These are phyloP conservation scores for Hortiboletus flavorubellus DNA, from an alignment of 768 basidiomycete species.

Conservation along the genomic window DNA sequence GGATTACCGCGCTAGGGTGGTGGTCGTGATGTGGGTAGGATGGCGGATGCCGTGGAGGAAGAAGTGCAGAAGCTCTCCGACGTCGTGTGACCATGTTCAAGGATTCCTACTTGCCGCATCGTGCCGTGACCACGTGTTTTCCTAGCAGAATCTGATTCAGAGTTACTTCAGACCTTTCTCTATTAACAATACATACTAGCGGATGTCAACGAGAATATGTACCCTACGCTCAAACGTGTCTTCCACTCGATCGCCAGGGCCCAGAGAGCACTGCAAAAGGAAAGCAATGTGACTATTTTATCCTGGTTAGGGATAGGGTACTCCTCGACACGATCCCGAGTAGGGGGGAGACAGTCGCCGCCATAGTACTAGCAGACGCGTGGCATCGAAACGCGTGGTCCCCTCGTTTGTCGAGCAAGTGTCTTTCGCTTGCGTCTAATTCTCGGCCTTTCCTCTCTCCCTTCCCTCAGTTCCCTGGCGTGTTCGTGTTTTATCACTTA, in stretches of 20 bases:
- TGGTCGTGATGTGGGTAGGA: too few relatives aligned
- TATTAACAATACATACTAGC: background rate
- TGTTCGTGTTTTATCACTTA: background rate
- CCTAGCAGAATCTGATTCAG: background rate
- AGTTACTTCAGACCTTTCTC: background rate
- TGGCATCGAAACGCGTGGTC: background rate
- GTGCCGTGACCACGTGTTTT: background rate
- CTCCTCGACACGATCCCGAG: background rate
- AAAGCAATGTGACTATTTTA: background rate
- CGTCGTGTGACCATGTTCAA: slow-evolving; percentile 1
- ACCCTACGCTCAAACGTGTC: background rate
- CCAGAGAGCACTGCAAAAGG: too few relatives aligned
- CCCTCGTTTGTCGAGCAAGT: background rate
- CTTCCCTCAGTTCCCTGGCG: too few relatives aligned
- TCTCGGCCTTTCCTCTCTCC: too few relatives aligned
- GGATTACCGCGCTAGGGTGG: too few relatives aligned
- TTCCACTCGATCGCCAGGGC: background rate
- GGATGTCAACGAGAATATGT: background rate
- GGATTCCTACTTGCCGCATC: too few relatives aligned
- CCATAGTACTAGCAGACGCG: background rate
- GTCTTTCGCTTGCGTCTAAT: too few relatives aligned
- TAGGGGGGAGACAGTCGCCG: background rate
- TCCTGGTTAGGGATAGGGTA: background rate
- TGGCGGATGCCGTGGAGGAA: slow-evolving; percentile 56
- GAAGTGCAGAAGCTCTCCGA: slow-evolving; percentile 22